These are phyloP conservation scores for Candida arabinofermentans DNA, from an alignment of 805 yeast genomes.

Conservation along the genomic window DNA sequence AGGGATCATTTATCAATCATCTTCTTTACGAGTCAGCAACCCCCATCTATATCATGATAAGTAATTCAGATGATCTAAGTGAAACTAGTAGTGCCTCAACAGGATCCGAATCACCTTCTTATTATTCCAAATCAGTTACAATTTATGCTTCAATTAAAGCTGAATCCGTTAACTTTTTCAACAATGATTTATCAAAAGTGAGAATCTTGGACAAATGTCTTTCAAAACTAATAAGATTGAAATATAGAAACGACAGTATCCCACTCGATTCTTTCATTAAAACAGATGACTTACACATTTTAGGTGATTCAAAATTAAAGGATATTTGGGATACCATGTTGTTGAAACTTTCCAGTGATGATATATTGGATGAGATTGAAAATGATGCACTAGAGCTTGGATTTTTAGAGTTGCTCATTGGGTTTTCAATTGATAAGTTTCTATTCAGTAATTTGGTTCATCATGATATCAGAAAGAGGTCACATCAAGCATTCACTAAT, in stretches of 20 bases:
- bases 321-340: not conserved
- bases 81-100: too few species aligned
- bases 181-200: not conserved
- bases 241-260: not conserved
- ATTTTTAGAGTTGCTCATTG: constrained; percentile 5
- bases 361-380: not conserved
- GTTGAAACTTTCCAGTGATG: not conserved
- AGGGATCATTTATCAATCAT: too few species aligned
- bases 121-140: not conserved
- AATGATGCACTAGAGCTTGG: not conserved
- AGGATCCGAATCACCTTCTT: too few species aligned
- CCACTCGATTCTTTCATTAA: not conserved
- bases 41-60: too few species aligned
- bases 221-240: not conserved
- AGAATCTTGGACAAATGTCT: not conserved
- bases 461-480: not conserved
- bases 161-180: not conserved
- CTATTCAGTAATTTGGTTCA: not conserved
- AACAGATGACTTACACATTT: not conserved
- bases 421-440: constrained; percentile 1
- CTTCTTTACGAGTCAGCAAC: too few species aligned
- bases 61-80: too few species aligned
- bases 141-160: not conserved
- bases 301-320: not conserved
- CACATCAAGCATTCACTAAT: not conserved